Evolutionary conservation across 192 early-diverging fungal genomes (phyloP), one percentile per base, ranked within the genome.

Genomic region (Backusella parvicylindrica): DNA sequence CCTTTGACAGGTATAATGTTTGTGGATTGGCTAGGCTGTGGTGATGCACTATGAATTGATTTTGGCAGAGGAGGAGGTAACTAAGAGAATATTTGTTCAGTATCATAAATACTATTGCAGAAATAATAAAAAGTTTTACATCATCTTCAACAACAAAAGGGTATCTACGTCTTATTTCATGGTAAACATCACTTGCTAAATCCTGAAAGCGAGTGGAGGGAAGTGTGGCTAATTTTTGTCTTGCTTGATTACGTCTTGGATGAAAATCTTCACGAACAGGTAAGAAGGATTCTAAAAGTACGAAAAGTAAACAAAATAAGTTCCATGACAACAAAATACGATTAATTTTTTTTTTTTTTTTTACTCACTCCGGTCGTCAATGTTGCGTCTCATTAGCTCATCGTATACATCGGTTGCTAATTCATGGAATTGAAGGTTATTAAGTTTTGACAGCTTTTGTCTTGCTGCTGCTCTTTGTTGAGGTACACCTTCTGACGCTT

Each of bases 351-450:
- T 32, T 43, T 67, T 32, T 43, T n/a, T 70, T 70, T 31, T 40
- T 35, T 88, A 95, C 92, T 86, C 70, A 85, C 67, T 77, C 81
- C 11, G 81, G 79, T 80, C 91, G 85, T 50, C 69, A 68, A 70
- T 15, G 50, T 75, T 80, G 21, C 97, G 72, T 64, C 97, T 83
- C 43, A 86, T 89, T 79, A 97, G 86, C 79, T 99, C 97, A 83
- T 99, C 97, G 82, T 93, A 96, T 9, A 99, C 96, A 83, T 99
- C 96, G 2, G 93, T 96, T 33, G 92, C 88, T n/a, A 99, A 88
- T 80, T 98, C 97, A 76, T 94, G 90, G 83, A 98, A 95, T 80
- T 99, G 97, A 71, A 88, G 87, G 56, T 90, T 87, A 40, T 91
- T 86, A 28, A 97, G 84, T 50, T 91, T 86, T 13, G 87, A 87